These are phyloP conservation scores for Medicago arabica DNA, from an alignment of 306 rosid genomes.

Conservation along the genomic window DNA sequence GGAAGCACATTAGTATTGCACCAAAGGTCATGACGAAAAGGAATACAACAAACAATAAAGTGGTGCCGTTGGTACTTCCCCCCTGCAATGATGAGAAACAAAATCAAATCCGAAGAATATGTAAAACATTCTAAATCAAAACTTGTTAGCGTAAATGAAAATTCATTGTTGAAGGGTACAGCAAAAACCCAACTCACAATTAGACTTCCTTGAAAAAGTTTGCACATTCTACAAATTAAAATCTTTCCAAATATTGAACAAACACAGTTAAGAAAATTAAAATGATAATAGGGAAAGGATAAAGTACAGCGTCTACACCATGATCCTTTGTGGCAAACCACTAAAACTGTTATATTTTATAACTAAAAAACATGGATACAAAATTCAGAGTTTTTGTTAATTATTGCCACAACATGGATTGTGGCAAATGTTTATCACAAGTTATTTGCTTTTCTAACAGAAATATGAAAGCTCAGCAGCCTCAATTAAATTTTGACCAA, in stretches of 20 bases:
- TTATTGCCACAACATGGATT: not conserved
- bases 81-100: slow-evolving; percentile 58
- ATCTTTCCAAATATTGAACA: slow-evolving; percentile 24
- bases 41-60: slow-evolving; percentile 75
- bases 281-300: slow-evolving; percentile 11
- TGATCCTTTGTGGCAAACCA: slow-evolving; percentile 31
- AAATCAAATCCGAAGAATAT: slow-evolving; percentile 36
- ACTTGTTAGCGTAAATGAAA: slow-evolving; percentile 24
- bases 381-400: slow-evolving; percentile 1
- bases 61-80: slow-evolving; percentile 67
- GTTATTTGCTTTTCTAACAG: slow-evolving; percentile 1
- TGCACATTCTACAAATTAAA: slow-evolving; percentile 7
- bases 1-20: slow-evolving; percentile 77
- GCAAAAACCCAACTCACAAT: slow-evolving; percentile 33
- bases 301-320: slow-evolving; percentile 6
- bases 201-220: slow-evolving; percentile 29
- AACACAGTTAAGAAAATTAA: slow-evolving; percentile 19
- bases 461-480: slow-evolving; percentile 24
- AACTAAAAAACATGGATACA: slow-evolving; percentile 25
- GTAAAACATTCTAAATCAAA: slow-evolving; percentile 19
- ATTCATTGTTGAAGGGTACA: slow-evolving; percentile 23
- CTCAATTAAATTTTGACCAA: slow-evolving; percentile 25
- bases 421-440: slow-evolving; percentile 5
- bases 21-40: slow-evolving; percentile 81
- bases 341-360: not conserved